phyloP scores from a whole-genome alignment of 305 asterid species.

The Solanum hybrid region DNA sequence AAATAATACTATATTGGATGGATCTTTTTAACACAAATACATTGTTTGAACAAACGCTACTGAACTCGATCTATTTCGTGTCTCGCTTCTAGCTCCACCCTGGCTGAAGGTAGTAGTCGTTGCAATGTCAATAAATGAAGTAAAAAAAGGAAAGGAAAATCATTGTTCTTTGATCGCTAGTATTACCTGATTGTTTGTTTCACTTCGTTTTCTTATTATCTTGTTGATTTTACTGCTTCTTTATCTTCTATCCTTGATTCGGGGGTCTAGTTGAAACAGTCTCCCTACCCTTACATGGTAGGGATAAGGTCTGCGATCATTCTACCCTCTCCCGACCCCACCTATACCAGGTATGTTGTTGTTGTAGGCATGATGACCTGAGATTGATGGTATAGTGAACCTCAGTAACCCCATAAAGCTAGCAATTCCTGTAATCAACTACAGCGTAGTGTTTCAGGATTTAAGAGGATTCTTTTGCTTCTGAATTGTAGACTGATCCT shows the following conservation, averaged over 20 bases:
- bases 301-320: background rate
- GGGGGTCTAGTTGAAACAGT: background rate
- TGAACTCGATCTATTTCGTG: background rate
- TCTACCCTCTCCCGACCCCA: background rate
- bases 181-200: background rate
- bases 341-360: background rate
- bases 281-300: background rate
- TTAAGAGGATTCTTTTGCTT: background rate
- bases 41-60: background rate
- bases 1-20: background rate
- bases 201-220: background rate
- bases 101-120: background rate
- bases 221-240: background rate
- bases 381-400: background rate
- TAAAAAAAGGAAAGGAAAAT: background rate
- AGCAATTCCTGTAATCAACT: background rate
- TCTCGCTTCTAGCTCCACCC: background rate
- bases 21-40: background rate
- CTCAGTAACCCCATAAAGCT: background rate
- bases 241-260: background rate
- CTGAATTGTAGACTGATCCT: background rate
- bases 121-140: background rate
- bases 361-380: background rate
- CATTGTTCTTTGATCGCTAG: background rate
- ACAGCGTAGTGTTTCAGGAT: background rate